These are phyloP conservation scores for Ascochyta fabae DNA, from an alignment of 2,329 filamentous ascomycete species.

Conservation along the genomic window DNA sequence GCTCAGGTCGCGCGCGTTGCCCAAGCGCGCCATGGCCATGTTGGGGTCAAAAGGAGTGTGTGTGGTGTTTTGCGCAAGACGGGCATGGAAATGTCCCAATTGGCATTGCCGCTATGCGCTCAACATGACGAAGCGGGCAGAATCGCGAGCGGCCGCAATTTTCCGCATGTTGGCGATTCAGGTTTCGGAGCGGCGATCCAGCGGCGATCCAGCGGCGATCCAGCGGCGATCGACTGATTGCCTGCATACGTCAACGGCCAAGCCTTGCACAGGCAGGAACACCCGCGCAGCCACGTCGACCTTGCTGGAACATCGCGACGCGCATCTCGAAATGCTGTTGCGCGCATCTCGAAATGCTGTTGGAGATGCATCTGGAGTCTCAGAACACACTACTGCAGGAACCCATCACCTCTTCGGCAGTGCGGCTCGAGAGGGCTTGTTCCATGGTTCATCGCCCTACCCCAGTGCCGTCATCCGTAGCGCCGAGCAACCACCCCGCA, in stretches of 20 bases:
- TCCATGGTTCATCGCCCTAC: neutral
- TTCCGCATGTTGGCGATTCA: conserved; percentile 11
- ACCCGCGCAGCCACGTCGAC: neutral
- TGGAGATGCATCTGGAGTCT: neutral
- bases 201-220: neutral
- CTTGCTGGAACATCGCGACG: neutral
- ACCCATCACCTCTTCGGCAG: neutral
- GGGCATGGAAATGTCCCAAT: conserved; percentile 20
- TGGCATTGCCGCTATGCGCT: conserved; percentile 26
- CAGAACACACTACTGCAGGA: conserved; percentile 2
- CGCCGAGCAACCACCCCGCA: neutral
- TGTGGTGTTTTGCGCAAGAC: conserved; percentile 2
- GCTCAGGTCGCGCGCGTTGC: conserved; percentile 32
- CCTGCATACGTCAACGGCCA: conserved; percentile 11
- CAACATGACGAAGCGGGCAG: conserved; percentile 35
- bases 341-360: no score
- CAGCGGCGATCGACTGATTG: neutral
- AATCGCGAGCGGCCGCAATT: neutral
- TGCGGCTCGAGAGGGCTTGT: conserved; percentile 12
- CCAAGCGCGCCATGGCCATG: conserved; percentile 34
- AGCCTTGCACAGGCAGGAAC: conserved; percentile 15
- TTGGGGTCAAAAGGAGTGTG: neutral
- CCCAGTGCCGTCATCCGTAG: conserved; percentile 1
- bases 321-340: neutral
- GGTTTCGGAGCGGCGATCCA: conserved; percentile 3